Evolutionary conservation across 129 eudicot species (phyloP).

Genomic region (Lactuca saligna): DNA sequence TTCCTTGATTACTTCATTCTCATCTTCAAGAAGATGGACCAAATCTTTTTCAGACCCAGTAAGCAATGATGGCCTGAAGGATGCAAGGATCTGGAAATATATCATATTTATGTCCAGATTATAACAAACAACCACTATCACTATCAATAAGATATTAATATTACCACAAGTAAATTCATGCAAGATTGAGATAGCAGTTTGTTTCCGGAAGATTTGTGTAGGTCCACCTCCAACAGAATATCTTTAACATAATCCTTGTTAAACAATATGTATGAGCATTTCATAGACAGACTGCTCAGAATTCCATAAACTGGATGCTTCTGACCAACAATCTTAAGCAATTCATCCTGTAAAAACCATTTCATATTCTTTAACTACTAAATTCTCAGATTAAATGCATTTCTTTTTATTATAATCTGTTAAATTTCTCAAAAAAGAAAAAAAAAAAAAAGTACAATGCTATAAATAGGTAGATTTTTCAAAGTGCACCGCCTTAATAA

Average conservation of each 20-base stretch:
- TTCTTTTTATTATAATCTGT: no score
- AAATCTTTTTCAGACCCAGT: slow-evolving; percentile 83
- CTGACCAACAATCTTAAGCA: slow-evolving; percentile 75
- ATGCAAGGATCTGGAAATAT: slow-evolving; percentile 74
- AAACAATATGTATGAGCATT: slow-evolving; percentile 84
- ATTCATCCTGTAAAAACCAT: slow-evolving; percentile 56
- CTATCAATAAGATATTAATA: slow-evolving; percentile 9
- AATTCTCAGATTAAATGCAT: not conserved
- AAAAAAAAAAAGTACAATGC: no score
- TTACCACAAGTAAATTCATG: slow-evolving; percentile 91
- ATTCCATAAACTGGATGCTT: slow-evolving; percentile 76
- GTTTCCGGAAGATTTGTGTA: slow-evolving; percentile 56
- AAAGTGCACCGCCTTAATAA: no score
- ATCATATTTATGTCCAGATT: slow-evolving; percentile 11
- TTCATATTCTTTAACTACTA: not conserved
- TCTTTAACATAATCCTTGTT: slow-evolving; percentile 91
- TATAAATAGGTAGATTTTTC: no score
- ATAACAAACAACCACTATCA: not conserved
- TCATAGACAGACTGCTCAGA: slow-evolving; percentile 69
- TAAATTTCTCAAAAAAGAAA: no score
- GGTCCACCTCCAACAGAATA: slow-evolving; percentile 60
- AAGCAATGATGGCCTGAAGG: slow-evolving; percentile 70
- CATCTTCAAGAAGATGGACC: slow-evolving; percentile 82
- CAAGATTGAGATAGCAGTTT: slow-evolving; percentile 57
- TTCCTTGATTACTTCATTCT: slow-evolving; percentile 79